These are phyloP conservation scores for Xylogone sp. DNA, from an alignment of 2,329 filamentous ascomycete genomes.

Conservation along the genomic window DNA sequence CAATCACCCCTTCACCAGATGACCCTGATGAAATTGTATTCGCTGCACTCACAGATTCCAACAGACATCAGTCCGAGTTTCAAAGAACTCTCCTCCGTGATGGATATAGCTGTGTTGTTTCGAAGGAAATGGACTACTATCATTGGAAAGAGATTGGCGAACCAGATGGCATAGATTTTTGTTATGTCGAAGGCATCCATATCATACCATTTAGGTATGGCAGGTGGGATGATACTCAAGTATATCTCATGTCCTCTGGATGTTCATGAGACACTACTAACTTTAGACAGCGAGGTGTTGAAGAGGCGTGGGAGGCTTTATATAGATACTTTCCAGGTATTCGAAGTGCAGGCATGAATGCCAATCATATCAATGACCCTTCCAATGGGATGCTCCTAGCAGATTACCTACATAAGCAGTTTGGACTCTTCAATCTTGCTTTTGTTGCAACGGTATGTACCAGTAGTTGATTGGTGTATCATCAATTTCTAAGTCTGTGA, in stretches of 20 bases:
- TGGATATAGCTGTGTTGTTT: slow-evolving; percentile 4
- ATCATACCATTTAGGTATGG: too few relatives aligned
- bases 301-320: neutral
- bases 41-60: neutral
- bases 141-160: neutral
- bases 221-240: too few relatives aligned
- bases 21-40: neutral
- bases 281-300: too few relatives aligned
- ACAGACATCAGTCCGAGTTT: neutral
- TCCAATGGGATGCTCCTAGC: neutral
- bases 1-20: neutral
- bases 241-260: too few relatives aligned
- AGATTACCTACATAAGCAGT: neutral
- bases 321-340: neutral
- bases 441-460: neutral
- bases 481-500: neutral
- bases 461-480: neutral
- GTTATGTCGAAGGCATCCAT: too few relatives aligned
- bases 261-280: too few relatives aligned
- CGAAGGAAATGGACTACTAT: neutral
- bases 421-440: neutral
- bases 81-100: neutral
- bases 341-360: neutral
- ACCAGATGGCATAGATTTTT: too few relatives aligned
- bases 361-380: neutral